Base-by-base conservation (phyloP, 306 rosid species). In the Cucurbita pepo region DNA sequence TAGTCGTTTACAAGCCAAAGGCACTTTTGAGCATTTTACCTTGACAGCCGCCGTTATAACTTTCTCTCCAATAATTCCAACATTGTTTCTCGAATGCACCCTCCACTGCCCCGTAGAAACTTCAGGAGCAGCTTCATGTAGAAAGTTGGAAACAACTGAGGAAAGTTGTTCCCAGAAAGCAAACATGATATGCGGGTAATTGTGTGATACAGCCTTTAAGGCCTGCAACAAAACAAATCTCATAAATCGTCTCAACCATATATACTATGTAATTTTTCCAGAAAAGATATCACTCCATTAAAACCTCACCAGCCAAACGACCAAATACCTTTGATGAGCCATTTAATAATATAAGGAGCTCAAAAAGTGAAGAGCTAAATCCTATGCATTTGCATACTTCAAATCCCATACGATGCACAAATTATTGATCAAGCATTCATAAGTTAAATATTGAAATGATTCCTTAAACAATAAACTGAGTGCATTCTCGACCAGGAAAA, bases 131-230 rank as follows among this genome's bases (percentile, higher is more conserved):
- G 78, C 81, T 83, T 61, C 81, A 51, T 80, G 82, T 63, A 89
- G 77, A 77, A 89, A 73, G 55, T 78, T 78, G 75, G 78, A 81
- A 76, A 91, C 88, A 72, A 79, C 70, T 10, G 87, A 65, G 73
- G 91, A 91, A 81, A 94, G 81, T 75, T 74, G 82, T 73, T 81
- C 84, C 99, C 99, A 94, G 76, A 88, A 91, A 30, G 89, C 77
- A 77, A 77, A 34, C 82, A 86, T 85, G 65, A 79, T 80, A 75
- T 80, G 84, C 53, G 99, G 99, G 77, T 89, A 91, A 82, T 78
- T 91, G 82, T 94, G 99, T 61, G 82, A 91, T 76, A 84, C 87
- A 77, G 91, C 91, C 84, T 83, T 94, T 37, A 94, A 90, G 18
- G 91, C 96, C 96, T 90, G 88, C 22, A 82, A 78, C 64, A 78